Evolutionary conservation across 805 yeast genomes (phyloP).

Genomic region (Naumovozyma castellii): DNA sequence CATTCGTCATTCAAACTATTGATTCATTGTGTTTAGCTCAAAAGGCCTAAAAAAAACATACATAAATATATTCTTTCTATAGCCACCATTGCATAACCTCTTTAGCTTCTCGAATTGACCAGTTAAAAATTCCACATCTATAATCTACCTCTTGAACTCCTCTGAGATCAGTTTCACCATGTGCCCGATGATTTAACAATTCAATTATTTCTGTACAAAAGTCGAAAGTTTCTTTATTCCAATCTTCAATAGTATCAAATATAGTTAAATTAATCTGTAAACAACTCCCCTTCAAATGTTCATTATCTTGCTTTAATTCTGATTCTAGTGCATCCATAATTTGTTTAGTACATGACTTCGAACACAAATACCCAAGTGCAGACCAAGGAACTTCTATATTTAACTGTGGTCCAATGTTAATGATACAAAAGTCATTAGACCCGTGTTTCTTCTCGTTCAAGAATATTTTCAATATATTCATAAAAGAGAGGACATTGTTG

Average conservation of each 20-base stretch:
- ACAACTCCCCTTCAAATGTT: not conserved
- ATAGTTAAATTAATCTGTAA: not conserved
- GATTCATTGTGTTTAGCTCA: constrained; percentile 13
- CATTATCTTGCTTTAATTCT: constrained; percentile 6
- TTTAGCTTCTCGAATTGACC: too few species aligned
- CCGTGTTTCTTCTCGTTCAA: not conserved
- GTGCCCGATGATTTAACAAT: not conserved
- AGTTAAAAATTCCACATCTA: too few species aligned
- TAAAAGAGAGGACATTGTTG: not conserved
- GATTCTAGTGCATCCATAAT: constrained; percentile 21
- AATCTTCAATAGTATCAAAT: too few species aligned
- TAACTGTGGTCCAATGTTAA: constrained; percentile 10
- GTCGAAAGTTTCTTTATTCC: too few species aligned
- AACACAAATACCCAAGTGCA: constrained; percentile 7
- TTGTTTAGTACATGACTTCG: constrained; percentile 19
- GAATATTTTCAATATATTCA: not conserved
- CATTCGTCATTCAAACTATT: constrained; percentile 11
- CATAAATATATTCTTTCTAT: not conserved
- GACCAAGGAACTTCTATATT: constrained; percentile 2
- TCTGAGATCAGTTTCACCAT: not conserved
- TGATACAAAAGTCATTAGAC: constrained; percentile 9
- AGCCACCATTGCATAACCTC: not conserved
- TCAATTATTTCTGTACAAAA: not conserved
- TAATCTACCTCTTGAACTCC: not conserved
- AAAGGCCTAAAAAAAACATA: constrained; percentile 1